Evolutionary conservation across 106 monocot species (phyloP), one percentile per base, ranked within the genome.

Genomic region (Xerophyta viscosa): DNA sequence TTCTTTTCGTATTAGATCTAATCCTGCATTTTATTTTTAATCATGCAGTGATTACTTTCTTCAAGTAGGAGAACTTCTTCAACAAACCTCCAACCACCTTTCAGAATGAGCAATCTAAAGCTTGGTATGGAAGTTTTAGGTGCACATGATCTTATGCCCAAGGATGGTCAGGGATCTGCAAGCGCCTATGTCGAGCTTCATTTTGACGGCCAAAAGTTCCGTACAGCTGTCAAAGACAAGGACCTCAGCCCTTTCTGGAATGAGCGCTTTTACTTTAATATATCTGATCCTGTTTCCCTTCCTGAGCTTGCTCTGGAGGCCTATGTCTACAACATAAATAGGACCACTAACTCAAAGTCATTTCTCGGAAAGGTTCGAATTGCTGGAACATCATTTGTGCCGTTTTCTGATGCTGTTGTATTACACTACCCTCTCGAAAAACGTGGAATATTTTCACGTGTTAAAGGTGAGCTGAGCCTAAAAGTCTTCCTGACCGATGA

Each of bases 111-210:
- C 29, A 66, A 66, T 45, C 68, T 68, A 36, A 87, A 87, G 71
- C 50, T 87, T 23, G 81, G 77, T 3, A 77, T 82, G 31, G 87
- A 87, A 54, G 82, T 82, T 48, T 37, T n/a, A 33, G 11, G 33
- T 11, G 33, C 33, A 6, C 33, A 33, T 33, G 33, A 33, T 6
- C 11, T 33, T 65, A 77, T 87, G 77, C 87, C 87, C 59, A 87
- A 67, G 57, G 87, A 87, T 62, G 87, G 77, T 50, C 81, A 87
- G 18, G 86, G 86, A 24, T 77, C 87, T 28, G 58, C 87, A 24
- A 77, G n/a, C n/a, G n/a, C n/a, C n/a, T n/a, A 44, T 29, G 87
- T 82, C 13, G 81, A 87, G 57, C 71, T 87, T 37, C 66, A 74
- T 8, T 87, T 87, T 54, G 87, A 82, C 49, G 77, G 74, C 56